Evolutionary conservation across 1,139 yeast genomes (phyloP), one percentile per base, ranked within the genome.

Genomic region (Suhomyces wounanorum): DNA sequence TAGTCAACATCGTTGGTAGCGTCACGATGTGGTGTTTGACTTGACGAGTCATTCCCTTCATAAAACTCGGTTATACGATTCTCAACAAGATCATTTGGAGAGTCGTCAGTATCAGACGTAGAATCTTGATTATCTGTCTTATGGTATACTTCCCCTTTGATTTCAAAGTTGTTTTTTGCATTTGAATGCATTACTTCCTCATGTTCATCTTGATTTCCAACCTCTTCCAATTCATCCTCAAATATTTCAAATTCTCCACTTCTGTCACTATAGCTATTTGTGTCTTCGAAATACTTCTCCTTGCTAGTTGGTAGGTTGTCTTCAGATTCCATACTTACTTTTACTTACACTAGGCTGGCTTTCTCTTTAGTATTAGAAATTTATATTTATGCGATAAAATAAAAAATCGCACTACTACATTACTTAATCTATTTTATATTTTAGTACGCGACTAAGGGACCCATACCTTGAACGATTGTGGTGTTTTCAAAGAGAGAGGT

Each of bases 381-480:
- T 26, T 40, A 14, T 21, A 21, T 21, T n/a, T 8, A 23, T 16
- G 39, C 38, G 39, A 9, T 14, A 13, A 42, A 14, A 13, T 37
- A 18, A 28, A 18, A 36, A 14, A 39, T 36, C 44, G 39, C 49
- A 40, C 35, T 31, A 35, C 48, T 25, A 38, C 18, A n/a, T 11
- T 16, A 42, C 35, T 49, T 36, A 33, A 39, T 49, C 52, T 49
- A 42, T 49, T 23, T 28, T 49, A 45, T 40, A 49, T 45, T 46
- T 41, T n/a, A 33, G 37, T 43, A 43, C 42, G 43, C 36, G 43
- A 40, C 58, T 61, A 76, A 36, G 81, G 81, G 43, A 87, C 88
- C 98, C 98, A 91, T 59, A 89, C 87, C 67, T 92, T 88, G 68
- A 89, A 91, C 36, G 85, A 73, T 66, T 88, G 95, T 3, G 97